Base-by-base conservation (phyloP, 331 rosid genomes). In the Quercus lobata region DNA sequence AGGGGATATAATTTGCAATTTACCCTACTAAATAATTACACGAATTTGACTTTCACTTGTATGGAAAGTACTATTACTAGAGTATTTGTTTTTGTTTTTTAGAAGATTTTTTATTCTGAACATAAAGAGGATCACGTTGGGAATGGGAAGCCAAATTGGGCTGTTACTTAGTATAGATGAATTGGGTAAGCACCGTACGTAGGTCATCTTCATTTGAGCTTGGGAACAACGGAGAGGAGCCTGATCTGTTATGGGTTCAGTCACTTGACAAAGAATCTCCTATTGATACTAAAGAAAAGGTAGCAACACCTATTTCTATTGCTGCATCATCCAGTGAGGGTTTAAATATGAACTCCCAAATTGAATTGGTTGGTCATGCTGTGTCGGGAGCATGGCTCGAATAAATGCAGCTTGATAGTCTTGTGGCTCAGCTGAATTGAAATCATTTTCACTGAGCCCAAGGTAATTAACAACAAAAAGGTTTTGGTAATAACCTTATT, bases 191-290 rank as follows among this genome's bases (percentile, higher is more conserved):
- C 94, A 80, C n/a, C 94, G 24, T 22, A 22, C 1, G 93, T 5
- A 84, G 97, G 56, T 92, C 98, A 2, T 91, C 97, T 1, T 92
- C 97, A 0, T 94, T 91, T 55, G 98, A 94, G 91, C 88, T 90
- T 4, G 93, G 94, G 57, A 86, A 86, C 85, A 91, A 91, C 30
- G 93, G 94, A 0, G 98, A 94, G 87, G 98, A 94, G 81, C 97
- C 93, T 1, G 97, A 92, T 86, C 83, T 92, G 21, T 94, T 97
- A 7, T 94, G 98, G 97, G 97, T 94, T 80, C 97, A 94, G 66
- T 94, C 97, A 32, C 98, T 94, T 19, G 98, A 89, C 69, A 92
- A 91, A 79, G 97, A 94, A 81, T 91, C 98, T 86, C 97, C 97
- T 29, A 89, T 88, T 5, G 93, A 94, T 57, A 78, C 82, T 65